Evolutionary conservation across 129 eudicot species (phyloP), one percentile per base, ranked within the genome.

Genomic region (Mikania micrantha): DNA sequence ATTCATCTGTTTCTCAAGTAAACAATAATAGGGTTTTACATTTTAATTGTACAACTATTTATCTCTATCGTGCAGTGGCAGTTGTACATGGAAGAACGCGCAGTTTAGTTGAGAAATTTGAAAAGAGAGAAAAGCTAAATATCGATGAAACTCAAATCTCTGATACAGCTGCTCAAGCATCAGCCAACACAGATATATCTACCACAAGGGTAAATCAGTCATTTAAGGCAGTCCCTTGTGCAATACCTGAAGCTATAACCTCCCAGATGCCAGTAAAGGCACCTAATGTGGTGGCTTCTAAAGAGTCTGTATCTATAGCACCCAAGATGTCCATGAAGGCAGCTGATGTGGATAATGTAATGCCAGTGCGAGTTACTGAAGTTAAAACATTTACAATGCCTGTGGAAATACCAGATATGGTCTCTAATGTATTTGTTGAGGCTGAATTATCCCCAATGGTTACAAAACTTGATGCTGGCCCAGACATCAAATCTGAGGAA

Each of bases 61-160:
- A 38, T 71, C 77, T 54, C 19, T 28, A 21, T 40, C 72, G 29
- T 68, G 74, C 84, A 84, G 95, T 88, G 74, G 88, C 90, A 3
- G 92, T 93, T 78, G 92, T 85, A 20, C 87, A 68, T 52, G 98
- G 98, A 80, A 86, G 95, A 81, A 93, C 96, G 29, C 95, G 98
- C 44, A 86, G 95, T 74, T 81, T 93, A 74, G 98, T 93, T 63
- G 96, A 93, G 80, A 88, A 84, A 77, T 93, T 93, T 20, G 98
- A 93, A 73, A 86, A 67, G 79, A 86, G 81, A 77, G 98, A 84
- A 64, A 81, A 52, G 29, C 42, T 73, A 9, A 70, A 73, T 34
- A 69, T 44, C 9, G 69, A 47, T 50, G 98, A 88, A 74, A 66
- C 58, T 66, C 79, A 76, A 32, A 48, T 17, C 13, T 73, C 79